Conservation (phyloP, 495 filamentous ascomycete genomes). For the Podospora tetraspora region DNA sequence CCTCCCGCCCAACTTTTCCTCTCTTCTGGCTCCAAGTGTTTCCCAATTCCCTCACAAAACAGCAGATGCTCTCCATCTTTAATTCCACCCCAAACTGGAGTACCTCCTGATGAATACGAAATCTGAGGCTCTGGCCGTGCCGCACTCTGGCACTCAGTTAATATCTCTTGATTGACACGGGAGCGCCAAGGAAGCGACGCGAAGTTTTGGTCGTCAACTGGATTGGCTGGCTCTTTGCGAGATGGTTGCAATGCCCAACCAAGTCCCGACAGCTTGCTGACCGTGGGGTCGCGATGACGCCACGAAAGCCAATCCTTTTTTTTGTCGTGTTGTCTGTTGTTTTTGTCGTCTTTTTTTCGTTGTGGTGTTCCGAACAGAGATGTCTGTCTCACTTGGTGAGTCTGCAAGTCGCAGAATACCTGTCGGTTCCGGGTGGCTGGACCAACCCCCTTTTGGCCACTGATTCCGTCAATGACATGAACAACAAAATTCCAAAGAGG, state of each 20-base stretch:
- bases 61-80: neutral
- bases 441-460: neutral
- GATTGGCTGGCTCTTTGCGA: neutral
- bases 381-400: neutral
- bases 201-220: neutral
- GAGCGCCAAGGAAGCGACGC: conserved; percentile 4
- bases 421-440: neutral
- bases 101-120: neutral
- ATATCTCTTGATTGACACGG: neutral
- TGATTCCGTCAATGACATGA: neutral
- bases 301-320: neutral
- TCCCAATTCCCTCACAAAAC: no score
- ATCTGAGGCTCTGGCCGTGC: neutral
- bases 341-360: neutral
- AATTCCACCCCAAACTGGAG: neutral
- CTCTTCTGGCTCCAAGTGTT: no score
- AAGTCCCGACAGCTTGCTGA: neutral
- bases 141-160: neutral
- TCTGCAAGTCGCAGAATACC: neutral
- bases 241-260: neutral
- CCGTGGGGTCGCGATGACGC: conserved; percentile 4
- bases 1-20: no score
- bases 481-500: neutral
- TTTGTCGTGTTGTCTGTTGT: neutral
- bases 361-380: neutral